Conservation (phyloP, 2,329 filamentous ascomycete genomes). For the Fusarium domesticum region DNA sequence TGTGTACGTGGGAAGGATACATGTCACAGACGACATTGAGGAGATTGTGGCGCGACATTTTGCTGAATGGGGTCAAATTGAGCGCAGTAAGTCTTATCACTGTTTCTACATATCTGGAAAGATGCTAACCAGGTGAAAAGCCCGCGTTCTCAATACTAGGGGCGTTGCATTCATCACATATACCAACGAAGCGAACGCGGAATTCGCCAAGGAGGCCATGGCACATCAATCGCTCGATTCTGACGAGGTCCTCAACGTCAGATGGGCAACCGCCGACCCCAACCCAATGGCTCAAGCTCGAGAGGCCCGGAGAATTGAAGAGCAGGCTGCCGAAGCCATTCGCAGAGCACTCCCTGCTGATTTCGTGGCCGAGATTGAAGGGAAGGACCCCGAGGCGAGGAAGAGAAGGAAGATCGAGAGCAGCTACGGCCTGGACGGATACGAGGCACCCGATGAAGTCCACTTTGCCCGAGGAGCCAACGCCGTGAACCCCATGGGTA, state of each 20-base stretch:
- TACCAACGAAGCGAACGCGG: slow-evolving; percentile 80
- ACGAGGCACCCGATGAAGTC: slow-evolving; percentile 90
- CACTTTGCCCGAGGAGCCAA: slow-evolving; percentile 82
- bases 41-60: slow-evolving; percentile 94
- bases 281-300: slow-evolving; percentile 93
- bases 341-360: slow-evolving; percentile 81
- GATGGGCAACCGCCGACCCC: slow-evolving; percentile 95
- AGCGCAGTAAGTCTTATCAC: slow-evolving; percentile 55
- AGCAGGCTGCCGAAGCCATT: slow-evolving; percentile 94
- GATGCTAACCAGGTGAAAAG: slow-evolving; percentile 25
- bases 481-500: slow-evolving; percentile 57
- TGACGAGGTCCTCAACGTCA: slow-evolving; percentile 87
- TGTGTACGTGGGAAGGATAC: slow-evolving; percentile 88
- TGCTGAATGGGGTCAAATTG: slow-evolving; percentile 92
- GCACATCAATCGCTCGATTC: slow-evolving; percentile 90
- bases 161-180: slow-evolving; percentile 97
- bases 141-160: slow-evolving; percentile 79
- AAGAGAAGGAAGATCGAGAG: slow-evolving; percentile 90
- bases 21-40: slow-evolving; percentile 95
- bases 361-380: slow-evolving; percentile 92
- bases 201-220: slow-evolving; percentile 95
- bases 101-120: neutral
- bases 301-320: slow-evolving; percentile 83
- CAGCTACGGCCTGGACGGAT: slow-evolving; percentile 82
- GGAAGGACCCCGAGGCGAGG: slow-evolving; percentile 78